Percentiles rank a stretch among this genome's conserved stretches.
phyloP scores from a whole-genome alignment of 176 grass and related monocot species.

The Urochloa ruziziensis region DNA sequence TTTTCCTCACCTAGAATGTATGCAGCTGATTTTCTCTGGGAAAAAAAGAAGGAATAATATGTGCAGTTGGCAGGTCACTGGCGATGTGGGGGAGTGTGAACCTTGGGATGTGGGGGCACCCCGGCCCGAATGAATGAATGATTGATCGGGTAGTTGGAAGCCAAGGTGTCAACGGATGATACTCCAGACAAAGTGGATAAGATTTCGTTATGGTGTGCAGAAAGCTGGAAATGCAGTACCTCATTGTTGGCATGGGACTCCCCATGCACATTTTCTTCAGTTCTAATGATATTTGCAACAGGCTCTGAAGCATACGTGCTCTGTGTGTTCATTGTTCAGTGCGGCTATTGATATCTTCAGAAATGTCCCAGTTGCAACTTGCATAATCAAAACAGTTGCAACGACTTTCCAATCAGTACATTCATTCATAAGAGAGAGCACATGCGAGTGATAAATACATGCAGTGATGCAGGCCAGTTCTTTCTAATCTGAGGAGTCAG shows the following conservation, averaged over 20 bases:
- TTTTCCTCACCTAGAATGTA: neutral
- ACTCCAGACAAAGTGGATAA: slow-evolving; percentile 52
- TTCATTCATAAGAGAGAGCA: neutral
- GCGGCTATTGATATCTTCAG: slow-evolving; percentile 11
- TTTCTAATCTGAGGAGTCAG: slow-evolving; percentile 21
- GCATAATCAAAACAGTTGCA: slow-evolving; percentile 14
- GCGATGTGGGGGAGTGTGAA: slow-evolving; percentile 22
- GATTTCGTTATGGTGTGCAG: slow-evolving; percentile 14
- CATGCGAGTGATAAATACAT: neutral
- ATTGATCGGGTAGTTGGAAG: slow-evolving; percentile 44
- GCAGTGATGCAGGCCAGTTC: neutral
- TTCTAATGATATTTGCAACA: neutral
- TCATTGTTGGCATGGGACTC: slow-evolving; percentile 7
- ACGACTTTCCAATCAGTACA: slow-evolving; percentile 14
- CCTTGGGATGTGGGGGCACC: slow-evolving; percentile 27
- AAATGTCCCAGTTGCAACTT: slow-evolving; percentile 29
- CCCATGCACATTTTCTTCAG: slow-evolving; percentile 3
- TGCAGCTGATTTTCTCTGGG: neutral
- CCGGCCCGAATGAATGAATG: no score
- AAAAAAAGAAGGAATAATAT: slow-evolving; percentile 15
- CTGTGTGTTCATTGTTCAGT: slow-evolving; percentile 1
- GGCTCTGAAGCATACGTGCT: neutral
- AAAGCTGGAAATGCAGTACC: slow-evolving; percentile 22
- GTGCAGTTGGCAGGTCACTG: slow-evolving; percentile 44
- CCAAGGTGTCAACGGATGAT: slow-evolving; percentile 39